Evolutionary conservation across 106 monocot species (phyloP).

Genomic region (Agapanthus africanus): DNA sequence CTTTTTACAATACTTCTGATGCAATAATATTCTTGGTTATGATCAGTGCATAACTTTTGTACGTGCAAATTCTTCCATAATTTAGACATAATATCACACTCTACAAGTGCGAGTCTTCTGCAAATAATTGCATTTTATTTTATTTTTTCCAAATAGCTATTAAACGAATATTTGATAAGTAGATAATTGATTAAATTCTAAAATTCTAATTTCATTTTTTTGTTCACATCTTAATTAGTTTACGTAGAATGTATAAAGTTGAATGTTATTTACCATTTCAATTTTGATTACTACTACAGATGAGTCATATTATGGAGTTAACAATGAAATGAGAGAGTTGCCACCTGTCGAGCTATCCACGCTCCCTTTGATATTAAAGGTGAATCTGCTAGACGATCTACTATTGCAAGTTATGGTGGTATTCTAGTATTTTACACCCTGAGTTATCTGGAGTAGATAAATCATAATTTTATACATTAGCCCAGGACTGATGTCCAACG

Average conservation of each 20-base stretch:
- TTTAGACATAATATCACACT: neutral
- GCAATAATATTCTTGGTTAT: neutral
- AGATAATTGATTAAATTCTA: neutral
- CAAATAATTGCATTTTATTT: neutral
- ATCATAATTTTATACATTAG: too few species aligned
- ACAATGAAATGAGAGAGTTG: conserved; percentile 64
- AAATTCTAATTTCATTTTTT: neutral
- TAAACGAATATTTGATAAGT: neutral
- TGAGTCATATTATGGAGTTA: conserved; percentile 50
- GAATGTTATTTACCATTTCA: neutral
- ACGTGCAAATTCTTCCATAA: neutral
- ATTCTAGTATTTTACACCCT: too few species aligned
- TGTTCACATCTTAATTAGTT: neutral
- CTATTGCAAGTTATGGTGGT: too few species aligned
- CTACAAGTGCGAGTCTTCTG: neutral
- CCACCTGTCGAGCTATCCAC: conserved; percentile 70
- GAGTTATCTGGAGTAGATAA: too few species aligned
- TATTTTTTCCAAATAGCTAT: neutral
- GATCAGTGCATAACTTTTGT: neutral
- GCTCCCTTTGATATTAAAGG: conserved; percentile 84
- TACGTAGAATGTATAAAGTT: neutral
- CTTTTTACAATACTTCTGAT: neutral
- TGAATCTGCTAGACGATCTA: conserved; percentile 10
- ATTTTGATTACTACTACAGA: conserved; percentile 35
- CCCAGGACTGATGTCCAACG: too few species aligned